Evolutionary conservation across 305 asterid genomes (phyloP), one percentile per base, ranked within the genome.

Genomic region (Fraxinus greggii): DNA sequence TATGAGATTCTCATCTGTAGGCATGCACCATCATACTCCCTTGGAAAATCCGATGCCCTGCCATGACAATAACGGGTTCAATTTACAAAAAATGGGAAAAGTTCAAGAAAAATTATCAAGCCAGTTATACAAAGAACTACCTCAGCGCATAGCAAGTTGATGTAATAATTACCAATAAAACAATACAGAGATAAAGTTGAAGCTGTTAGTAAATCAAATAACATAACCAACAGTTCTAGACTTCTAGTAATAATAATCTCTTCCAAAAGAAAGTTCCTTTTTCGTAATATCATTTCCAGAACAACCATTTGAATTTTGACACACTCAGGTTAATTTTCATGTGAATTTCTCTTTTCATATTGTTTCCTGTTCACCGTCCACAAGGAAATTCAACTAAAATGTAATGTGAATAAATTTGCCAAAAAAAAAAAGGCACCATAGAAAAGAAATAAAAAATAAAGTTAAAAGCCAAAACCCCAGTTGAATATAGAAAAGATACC

Each of bases 1-100:
- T 94, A 95, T 3, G 98, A 94, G 92, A 95, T 89, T 86, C 99
- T 88, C 99, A 95, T 95, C 83, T 95, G 99, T 28, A 95, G 87
- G 85, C 97, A 92, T 4, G 97, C 98, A 21, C 97, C 99, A 85
- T 95, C 99, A 63, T 89, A 93, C 87, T 95, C 99, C 78, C 92
- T 73, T 2, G 93, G 85, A 83, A 90, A 93, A 80, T 94, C 98
- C 17, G 98, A 93, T 40, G 98, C 98, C 88, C 99, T 95, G 93
- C 56, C 85, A 72, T 48, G 65, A 65, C 67, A 82, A 81, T 82
- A 80, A 42, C 83, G 56, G 33, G 54, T 81, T 79, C 76, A 84
- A 35, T 75, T n/a, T 33, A 59, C 40, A 48, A 26, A 70, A 4
- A 77, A 78, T 26, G 26, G 61, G 33, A 36, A 75, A 42, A 28